Evolutionary conservation across 345 rosid genomes (phyloP), one percentile per base, ranked within the genome.

Genomic region (Microcos paniculata): DNA sequence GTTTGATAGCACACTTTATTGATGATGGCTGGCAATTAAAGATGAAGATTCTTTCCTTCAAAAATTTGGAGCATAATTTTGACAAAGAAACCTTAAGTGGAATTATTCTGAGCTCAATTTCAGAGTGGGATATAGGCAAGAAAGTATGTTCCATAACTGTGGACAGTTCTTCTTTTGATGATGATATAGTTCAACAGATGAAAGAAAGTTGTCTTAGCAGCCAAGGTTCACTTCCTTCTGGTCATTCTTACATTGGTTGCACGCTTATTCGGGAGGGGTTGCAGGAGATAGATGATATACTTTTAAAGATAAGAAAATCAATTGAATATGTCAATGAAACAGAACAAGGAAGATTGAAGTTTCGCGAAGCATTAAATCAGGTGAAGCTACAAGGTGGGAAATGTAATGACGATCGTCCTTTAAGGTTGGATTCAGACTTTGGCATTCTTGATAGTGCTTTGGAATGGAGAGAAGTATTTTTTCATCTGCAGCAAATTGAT

Each of bases 11-110:
- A 19, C 8, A 31, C 28, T 73, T 62, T 24, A 63, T 74, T 62
- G 70, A 74, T 35, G 59, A 74, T 33, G 12, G 7, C 28, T 74
- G 70, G 77, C 15, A 30, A 46, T 3, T 49, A 6, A 31, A 62
- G 61, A 14, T 3, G 9, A 74, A 62, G 59, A 31, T 62, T 21
- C 6, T 74, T 48, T 16, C n/a, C 38, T 61, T 62, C 16, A 71
- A 23, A 7, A 23, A 0, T 0, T 21, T 33, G 30, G 2, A 33
- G 16, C 9, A 26, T 33, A 4, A 2, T 8, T 13, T 4, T 18
- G 26, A 31, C 31, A 45, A 23, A 26, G 21, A 23, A n/a, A 2
- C 40, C 5, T 15, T 18, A 38, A 12, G 1, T 4, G 31, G 4
- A 19, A 45, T 35, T 11, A 4, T 59, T 14, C 16, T 3, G 10